Evolutionary conservation across 148 eudicot species (phyloP).

Genomic region (Arbutus unedo): DNA sequence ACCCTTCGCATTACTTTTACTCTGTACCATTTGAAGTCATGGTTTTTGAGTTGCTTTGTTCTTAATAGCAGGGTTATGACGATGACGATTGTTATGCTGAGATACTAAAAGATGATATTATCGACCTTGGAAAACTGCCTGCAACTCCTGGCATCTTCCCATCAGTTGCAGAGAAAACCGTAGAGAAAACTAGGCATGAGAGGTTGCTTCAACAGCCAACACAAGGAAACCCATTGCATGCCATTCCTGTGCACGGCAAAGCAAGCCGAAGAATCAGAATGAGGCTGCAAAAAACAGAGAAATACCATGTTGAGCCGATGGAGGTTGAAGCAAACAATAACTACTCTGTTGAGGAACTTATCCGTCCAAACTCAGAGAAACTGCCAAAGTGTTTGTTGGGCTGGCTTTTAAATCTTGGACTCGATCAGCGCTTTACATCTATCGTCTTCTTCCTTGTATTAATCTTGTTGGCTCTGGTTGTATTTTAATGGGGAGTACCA

Average conservation of each 20-base stretch:
- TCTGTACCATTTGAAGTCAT: not conserved
- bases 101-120: slow-evolving; percentile 69
- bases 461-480: slow-evolving; percentile 29
- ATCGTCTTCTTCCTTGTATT: slow-evolving; percentile 13
- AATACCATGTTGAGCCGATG: not conserved
- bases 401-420: too few species aligned
- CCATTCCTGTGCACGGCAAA: slow-evolving; percentile 42
- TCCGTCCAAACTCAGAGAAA: not conserved
- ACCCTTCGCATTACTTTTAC: not conserved
- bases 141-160: not conserved
- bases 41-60: not conserved
- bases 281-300: slow-evolving; percentile 15
- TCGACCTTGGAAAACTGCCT: slow-evolving; percentile 50
- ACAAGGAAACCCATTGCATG: slow-evolving; percentile 5
- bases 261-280: slow-evolving; percentile 51
- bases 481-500: not conserved
- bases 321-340: not conserved
- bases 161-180: not conserved
- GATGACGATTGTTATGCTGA: slow-evolving; percentile 73
- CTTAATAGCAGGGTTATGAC: slow-evolving; percentile 18
- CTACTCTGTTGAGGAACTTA: not conserved
- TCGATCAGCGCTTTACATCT: not conserved
- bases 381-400: not conserved
- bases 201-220: slow-evolving; percentile 7
- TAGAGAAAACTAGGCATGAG: not conserved